These are phyloP conservation scores for Corylus americana DNA, from an alignment of 306 rosid species.

Conservation along the genomic window DNA sequence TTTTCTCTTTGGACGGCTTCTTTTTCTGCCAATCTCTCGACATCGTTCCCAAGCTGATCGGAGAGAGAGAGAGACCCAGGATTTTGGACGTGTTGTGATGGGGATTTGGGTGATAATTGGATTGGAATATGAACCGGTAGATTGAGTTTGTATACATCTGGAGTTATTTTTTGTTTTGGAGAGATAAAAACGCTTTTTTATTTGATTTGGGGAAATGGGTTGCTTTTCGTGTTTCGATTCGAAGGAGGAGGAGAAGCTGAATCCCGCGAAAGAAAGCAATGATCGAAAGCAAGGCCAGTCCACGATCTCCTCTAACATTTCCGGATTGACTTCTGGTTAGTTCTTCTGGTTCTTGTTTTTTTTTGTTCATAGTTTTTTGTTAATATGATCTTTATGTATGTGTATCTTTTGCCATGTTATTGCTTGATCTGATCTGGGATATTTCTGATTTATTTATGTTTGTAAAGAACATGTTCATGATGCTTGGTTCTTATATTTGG, in stretches of 20 bases:
- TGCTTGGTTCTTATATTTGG: conserved; percentile 15
- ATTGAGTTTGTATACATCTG: conserved; percentile 32
- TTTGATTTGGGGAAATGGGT: conserved; percentile 60
- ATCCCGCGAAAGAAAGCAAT: conserved; percentile 54
- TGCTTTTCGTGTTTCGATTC: conserved; percentile 95
- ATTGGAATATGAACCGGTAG: conserved; percentile 32
- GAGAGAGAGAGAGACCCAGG: conserved; percentile 14
- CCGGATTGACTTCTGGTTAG: conserved; percentile 82
- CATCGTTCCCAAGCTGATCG: conserved; percentile 30
- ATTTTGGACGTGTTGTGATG: conserved; percentile 32
- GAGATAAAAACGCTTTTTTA: not conserved
- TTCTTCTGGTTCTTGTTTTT: conserved; percentile 3
- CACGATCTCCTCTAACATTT: conserved; percentile 42
- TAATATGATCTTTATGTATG: not conserved
- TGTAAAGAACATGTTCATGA: conserved; percentile 6
- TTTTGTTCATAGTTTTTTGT: not conserved
- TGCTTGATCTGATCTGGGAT: conserved; percentile 56
- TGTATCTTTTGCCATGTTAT: not conserved
- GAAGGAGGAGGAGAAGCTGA: conserved; percentile 83
- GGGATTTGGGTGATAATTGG: conserved; percentile 24
- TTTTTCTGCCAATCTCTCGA: not conserved
- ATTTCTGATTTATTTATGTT: conserved; percentile 29
- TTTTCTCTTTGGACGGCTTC: conserved; percentile 7
- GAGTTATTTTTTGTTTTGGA: conserved; percentile 12
- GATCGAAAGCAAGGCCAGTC: conserved; percentile 53